phyloP scores from a whole-genome alignment of 2,329 filamentous ascomycete genomes.

The Sarocladiaceae sp. region DNA sequence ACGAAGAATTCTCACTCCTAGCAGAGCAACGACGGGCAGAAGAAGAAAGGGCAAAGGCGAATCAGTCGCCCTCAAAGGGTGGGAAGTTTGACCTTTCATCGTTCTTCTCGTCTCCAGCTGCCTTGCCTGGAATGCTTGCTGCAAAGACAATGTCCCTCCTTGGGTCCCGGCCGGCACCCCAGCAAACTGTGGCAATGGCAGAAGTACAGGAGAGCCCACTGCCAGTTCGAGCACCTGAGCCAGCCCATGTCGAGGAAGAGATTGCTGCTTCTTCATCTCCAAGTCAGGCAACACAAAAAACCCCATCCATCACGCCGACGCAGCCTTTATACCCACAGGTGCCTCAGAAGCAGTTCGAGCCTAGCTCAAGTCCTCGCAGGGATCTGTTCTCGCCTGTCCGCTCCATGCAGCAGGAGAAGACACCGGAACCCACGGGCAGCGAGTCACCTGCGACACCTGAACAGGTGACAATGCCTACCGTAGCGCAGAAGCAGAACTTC shows the following conservation, averaged over 20 bases:
- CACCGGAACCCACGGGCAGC: neutral
- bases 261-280: neutral
- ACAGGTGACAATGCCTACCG: conserved; percentile 25
- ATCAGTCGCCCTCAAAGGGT: conserved; percentile 21
- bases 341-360: conserved; percentile 26
- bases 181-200: neutral
- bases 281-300: conserved; percentile 5
- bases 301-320: conserved; percentile 22
- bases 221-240: neutral
- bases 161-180: conserved; percentile 12
- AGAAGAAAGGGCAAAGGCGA: conserved; percentile 14
- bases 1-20: conserved; percentile 43
- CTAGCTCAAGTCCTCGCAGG: conserved; percentile 24
- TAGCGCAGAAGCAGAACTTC: conserved; percentile 46
- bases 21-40: conserved; percentile 21
- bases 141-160: conserved; percentile 21
- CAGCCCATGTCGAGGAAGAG: neutral
- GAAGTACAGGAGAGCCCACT: neutral
- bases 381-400: conserved; percentile 32
- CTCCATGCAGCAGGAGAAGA: conserved; percentile 11
- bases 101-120: conserved; percentile 55
- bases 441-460: conserved; percentile 27
- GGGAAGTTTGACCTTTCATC: conserved; percentile 43
- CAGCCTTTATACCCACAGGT: conserved; percentile 36
- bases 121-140: conserved; percentile 29